phyloP scores from a whole-genome alignment of 2,329 filamentous ascomycete genomes.

The Tolypocladium ophioglossoides region DNA sequence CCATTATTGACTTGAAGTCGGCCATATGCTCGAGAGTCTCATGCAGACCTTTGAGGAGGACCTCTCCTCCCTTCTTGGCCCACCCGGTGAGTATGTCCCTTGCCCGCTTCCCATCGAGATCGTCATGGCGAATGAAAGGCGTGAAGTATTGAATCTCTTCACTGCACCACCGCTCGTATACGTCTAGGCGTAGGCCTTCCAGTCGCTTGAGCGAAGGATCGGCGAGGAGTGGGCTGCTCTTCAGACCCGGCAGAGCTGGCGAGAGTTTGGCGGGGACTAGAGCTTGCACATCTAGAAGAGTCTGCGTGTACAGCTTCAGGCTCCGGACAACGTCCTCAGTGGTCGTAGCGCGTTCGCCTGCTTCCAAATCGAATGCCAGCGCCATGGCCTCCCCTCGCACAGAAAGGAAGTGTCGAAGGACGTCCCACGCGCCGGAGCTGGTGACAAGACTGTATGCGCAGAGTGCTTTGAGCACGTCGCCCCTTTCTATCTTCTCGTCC shows the following conservation, averaged over 20 bases:
- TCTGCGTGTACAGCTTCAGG: constrained; percentile 64
- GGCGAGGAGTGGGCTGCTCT: constrained; percentile 60
- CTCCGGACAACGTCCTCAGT: constrained; percentile 48
- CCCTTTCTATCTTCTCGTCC: constrained; percentile 35
- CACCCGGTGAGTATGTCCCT: constrained; percentile 52
- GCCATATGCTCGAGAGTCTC: constrained; percentile 46
- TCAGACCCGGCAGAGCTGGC: constrained; percentile 57
- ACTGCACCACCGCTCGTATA: constrained; percentile 69
- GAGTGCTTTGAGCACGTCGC: constrained; percentile 59
- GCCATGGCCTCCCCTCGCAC: constrained; percentile 61
- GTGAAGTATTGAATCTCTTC: constrained; percentile 78
- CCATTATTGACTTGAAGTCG: constrained; percentile 59
- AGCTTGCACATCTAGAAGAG: constrained; percentile 65
- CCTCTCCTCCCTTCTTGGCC: constrained; percentile 49
- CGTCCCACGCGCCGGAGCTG: constrained; percentile 69
- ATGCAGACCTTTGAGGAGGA: constrained; percentile 51
- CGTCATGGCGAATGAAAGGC: constrained; percentile 77
- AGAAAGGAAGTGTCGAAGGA: constrained; percentile 66
- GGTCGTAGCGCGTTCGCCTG: constrained; percentile 27
- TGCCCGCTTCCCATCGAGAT: constrained; percentile 51
- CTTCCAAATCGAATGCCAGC: constrained; percentile 43
- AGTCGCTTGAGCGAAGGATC: constrained; percentile 56
- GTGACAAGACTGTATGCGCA: constrained; percentile 75
- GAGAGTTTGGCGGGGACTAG: constrained; percentile 64
- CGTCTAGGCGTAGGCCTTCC: constrained; percentile 64